Evolutionary conservation across 176 grass and related monocot species (phyloP), one percentile per base, ranked within the genome.

Genomic region (Phoenix roebelenii): DNA sequence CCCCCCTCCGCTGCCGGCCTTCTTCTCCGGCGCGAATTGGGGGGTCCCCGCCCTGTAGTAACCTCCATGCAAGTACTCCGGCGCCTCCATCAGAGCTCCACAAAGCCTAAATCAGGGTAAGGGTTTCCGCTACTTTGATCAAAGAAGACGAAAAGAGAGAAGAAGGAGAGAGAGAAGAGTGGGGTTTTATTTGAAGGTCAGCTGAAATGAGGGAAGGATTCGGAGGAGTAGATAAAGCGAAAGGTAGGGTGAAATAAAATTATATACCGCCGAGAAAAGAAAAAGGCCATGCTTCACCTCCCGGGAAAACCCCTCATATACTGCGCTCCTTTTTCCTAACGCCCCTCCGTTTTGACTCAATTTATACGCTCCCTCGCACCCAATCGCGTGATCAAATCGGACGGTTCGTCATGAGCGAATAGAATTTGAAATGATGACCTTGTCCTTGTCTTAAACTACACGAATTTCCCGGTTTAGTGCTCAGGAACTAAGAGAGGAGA

Each of bases 221-320:
- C 67, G 60, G 64, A 62, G 72, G 79, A 87, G 88, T 72, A 80
- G 77, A 91, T 86, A 86, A 80, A 91, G 83, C 79, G n/a, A 71
- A 25, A 56, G 63, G 49, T 51, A 32, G 65, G 64, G 59, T 66
- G 75, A 76, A 68, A 62, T 76, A 70, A 54, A 67, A 61, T 73
- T 72, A 74, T 61, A 72, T 61, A 51, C 51, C 28, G 22, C 32
- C 19, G 51, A 16, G 10, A 17, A 25, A 48, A 51, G 7, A 59
- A 16, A 22, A 20, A 2, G 7, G 1, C 68, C 65, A 22, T 23
- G 50, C 59, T 29, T 12, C 16, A 25, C 3, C 15, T n/a, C 16
- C 23, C 32, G 28, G 28, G 5, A 30, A 4, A 30, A 5, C 28
- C 28, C 28, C 28, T 30, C 28, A 30, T 6, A 30, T 1, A 7